Evolutionary conservation across 2,329 filamentous ascomycete genomes (phyloP), one percentile per base, ranked within the genome.

Genomic region (Pyrenochaeta sp.): DNA sequence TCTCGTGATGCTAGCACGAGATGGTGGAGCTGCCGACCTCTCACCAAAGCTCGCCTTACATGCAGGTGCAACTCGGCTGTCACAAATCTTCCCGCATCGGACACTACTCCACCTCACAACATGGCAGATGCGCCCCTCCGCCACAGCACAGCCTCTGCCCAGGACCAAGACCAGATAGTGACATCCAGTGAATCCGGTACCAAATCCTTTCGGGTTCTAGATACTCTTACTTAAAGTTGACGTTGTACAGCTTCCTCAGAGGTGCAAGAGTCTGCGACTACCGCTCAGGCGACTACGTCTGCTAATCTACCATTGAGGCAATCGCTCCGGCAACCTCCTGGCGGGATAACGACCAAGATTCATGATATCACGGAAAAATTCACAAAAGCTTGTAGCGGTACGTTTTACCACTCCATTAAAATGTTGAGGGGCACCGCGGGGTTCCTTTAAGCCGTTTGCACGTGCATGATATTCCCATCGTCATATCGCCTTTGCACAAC

Each of bases 331-430:
- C 68, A 65, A 42, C 54, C 62, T 10, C 57, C 62, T 24, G 55
- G 55, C 19, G 58, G 32, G 59, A 69, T 58, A 71, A 37, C 76
- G 60, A 75, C 79, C 48, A 76, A 75, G 50, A 76, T 80, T 58
- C 77, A 79, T 66, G 83, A 88, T 72, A 84, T 87, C 62, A 87
- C 85, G n/a, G 78, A 79, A 39, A 80, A 82, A 64, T 87, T 87
- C 65, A 82, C 79, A 13, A 71, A 76, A 58, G 84, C 85, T 56
- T 82, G 83, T 50, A 80, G 77, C 42, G 81, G 85, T 86, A 73
- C 43, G 78, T 61, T 43, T n/a, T n/a, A 22, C 7, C 5, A 2
- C 10, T 34, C 27, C 9, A 10, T 12, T 43, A 32, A 13, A 32
- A 4, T 27, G 42, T 52, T 54, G 57, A 62, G 59, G 54, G 53